These are phyloP conservation scores for Trametes villosa DNA, from an alignment of 768 basidiomycete species.

Conservation along the genomic window DNA sequence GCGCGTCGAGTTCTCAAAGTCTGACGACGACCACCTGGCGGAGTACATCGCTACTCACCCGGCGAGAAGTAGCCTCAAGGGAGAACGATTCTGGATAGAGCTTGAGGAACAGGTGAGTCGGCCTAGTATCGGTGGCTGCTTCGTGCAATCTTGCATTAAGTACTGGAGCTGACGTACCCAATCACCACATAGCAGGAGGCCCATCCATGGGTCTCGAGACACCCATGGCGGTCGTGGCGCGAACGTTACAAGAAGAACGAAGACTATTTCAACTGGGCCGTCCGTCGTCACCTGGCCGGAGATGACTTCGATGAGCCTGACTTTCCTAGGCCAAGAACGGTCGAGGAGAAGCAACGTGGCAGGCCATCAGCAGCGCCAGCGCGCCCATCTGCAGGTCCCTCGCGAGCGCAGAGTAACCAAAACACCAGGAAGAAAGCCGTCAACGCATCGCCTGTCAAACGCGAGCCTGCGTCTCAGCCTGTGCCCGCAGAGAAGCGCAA, in stretches of 20 bases:
- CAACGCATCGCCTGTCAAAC: not conserved
- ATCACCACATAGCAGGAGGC: constrained; percentile 38
- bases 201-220: constrained; percentile 75
- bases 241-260: constrained; percentile 83
- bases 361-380: not conserved
- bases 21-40: constrained; percentile 18
- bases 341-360: constrained; percentile 1
- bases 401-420: too few relatives aligned
- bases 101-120: constrained; percentile 11
- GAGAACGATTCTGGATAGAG: constrained; percentile 10
- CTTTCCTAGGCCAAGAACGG: not conserved
- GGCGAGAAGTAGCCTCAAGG: not conserved
- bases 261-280: constrained; percentile 59
- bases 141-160: not conserved
- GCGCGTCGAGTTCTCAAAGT: constrained; percentile 7
- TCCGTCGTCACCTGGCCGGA: constrained; percentile 30
- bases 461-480: not conserved
- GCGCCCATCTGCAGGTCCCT: not conserved
- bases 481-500: not conserved
- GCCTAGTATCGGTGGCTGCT: not conserved
- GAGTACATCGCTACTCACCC: constrained; percentile 11
- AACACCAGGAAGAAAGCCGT: too few relatives aligned
- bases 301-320: not conserved
- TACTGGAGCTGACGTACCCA: not conserved
- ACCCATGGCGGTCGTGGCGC: constrained; percentile 86